Evolutionary conservation across 2,329 filamentous ascomycete genomes (phyloP).

Genomic region (Botrytis deweyae): DNA sequence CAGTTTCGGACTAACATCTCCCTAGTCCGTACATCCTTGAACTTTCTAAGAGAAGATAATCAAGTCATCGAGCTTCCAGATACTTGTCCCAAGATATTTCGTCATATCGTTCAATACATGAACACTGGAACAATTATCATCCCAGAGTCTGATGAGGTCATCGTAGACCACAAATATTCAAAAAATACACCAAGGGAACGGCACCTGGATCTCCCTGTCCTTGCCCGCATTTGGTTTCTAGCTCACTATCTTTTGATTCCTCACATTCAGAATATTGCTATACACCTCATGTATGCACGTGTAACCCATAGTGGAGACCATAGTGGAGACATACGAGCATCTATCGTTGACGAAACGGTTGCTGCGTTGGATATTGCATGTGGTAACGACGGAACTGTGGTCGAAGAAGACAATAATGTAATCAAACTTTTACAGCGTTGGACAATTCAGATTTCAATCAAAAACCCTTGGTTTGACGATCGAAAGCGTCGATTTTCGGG

Average conservation of each 20-base stretch:
- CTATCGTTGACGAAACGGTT: background rate
- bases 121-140: background rate
- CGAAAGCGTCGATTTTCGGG: background rate
- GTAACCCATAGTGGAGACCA: too few relatives aligned
- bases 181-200: too few relatives aligned
- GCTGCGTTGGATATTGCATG: background rate
- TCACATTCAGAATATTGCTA: background rate
- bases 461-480: background rate
- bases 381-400: background rate
- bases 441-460: too few relatives aligned
- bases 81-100: background rate
- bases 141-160: background rate
- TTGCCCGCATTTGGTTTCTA: background rate
- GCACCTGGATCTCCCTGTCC: background rate
- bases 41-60: background rate
- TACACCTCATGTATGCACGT: too few relatives aligned
- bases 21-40: background rate
- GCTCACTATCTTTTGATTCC: constrained; percentile 3
- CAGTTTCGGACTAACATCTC: too few relatives aligned
- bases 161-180: too few relatives aligned
- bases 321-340: too few relatives aligned
- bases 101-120: constrained; percentile 2
- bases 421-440: background rate
- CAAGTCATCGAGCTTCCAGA: background rate
- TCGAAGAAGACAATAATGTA: background rate